Evolutionary conservation across 257 asterid genomes (phyloP), one percentile per base, ranked within the genome.

Genomic region (Solanum bukasovii): DNA sequence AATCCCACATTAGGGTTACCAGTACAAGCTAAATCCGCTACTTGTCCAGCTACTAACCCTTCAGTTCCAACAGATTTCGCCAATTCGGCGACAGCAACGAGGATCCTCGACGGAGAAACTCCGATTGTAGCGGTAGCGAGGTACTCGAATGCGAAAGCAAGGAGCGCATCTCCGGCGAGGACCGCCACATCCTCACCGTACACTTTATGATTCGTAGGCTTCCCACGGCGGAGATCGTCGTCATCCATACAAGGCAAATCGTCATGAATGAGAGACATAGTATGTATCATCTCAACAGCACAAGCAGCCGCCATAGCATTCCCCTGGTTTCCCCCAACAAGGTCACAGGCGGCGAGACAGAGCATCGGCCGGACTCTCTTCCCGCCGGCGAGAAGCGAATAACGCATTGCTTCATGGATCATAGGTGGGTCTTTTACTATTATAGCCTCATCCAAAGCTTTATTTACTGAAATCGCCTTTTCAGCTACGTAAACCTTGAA

Each of bases 31-130:
- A 95, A 14, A 87, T 95, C 98, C 59, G 91, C 98, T 7, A 93
- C 95, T 88, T 95, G 98, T n/a, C 98, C 98, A 3, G 96, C 98
- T 52, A 93, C 98, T 61, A 94, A 89, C 31, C 98, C 98, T 90
- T 93, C 94, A 0, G 95, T 87, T 49, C 98, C 98, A 9, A 93
- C 92, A 4, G 96, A 88, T 71, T 93, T 95, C 1, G 98, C 96
- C 38, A 95, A 46, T 85, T 95, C 98, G 7, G 89, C 92, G 0
- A 93, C 89, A 4, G 92, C 94, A 23, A 87, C 75, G 67, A 92
- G 49, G 9, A 92, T 87, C 56, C 90, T 46, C 7, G 86, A 85
- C 6, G 92, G 90, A 0, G 85, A 2, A 8, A 89, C 90, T 7
- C 88, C 91, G 23, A 1, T n/a, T 31, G 91, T 87, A 12, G 92